phyloP scores from a whole-genome alignment of 352 stramenopile genomes.

The Proteromonas lacertae region DNA sequence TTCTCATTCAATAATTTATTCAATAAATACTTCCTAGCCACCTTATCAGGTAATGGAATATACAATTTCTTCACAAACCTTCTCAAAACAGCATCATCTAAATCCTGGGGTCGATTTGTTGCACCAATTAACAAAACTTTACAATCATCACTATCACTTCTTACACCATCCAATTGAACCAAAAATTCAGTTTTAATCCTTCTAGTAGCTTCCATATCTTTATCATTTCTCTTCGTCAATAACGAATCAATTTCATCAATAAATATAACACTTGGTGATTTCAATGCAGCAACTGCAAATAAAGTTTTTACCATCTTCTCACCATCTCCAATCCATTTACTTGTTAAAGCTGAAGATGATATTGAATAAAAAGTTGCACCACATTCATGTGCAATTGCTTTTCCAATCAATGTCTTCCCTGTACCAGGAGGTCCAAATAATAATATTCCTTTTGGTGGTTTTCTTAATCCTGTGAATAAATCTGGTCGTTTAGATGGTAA shows the following conservation, averaged over 20 bases:
- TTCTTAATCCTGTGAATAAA: too few species aligned
- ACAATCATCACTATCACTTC: constrained; percentile 18
- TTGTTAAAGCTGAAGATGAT: constrained; percentile 80
- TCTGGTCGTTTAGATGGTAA: too few species aligned
- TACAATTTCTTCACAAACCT: constrained; percentile 41
- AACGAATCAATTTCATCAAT: constrained; percentile 98
- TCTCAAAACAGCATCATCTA: background rate
- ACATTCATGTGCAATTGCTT: constrained; percentile 86
- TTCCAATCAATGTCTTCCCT: too few species aligned
- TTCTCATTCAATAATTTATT: too few species aligned
- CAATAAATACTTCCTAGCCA: too few species aligned
- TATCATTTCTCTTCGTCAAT: constrained; percentile 63
- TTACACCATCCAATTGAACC: constrained; percentile 73
- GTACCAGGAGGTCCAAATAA: too few species aligned
- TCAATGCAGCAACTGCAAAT: constrained; percentile 69
- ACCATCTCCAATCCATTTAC: constrained; percentile 98
- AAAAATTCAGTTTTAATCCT: constrained; percentile 95
- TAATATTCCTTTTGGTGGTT: too few species aligned
- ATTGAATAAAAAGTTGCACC: constrained; percentile 95
- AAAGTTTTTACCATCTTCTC: constrained; percentile 84
- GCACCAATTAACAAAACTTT: background rate
- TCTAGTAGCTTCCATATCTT: constrained; percentile 82
- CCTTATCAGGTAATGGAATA: too few species aligned
- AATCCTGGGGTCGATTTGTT: constrained; percentile 1
- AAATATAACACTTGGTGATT: constrained; percentile 77